A percentile compares a stretch with the other conserved stretches of the same genome.
These are phyloP conservation scores for Russula sp. DNA, from an alignment of 768 basidiomycete genomes.

Conservation along the genomic window DNA sequence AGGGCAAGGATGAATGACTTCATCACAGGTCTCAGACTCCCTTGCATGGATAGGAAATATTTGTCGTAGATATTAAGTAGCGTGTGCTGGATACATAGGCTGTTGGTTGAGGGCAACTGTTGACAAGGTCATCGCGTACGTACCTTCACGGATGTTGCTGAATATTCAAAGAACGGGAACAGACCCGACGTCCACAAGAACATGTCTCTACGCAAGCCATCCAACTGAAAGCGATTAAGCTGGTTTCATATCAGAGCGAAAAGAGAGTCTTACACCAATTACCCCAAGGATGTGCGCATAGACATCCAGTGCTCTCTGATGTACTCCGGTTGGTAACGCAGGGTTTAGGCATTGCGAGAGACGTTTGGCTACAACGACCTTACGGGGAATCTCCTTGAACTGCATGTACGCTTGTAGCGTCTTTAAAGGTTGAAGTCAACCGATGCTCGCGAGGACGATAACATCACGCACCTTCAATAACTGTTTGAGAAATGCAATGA, in stretches of 20 bases:
- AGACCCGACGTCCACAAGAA: slow-evolving; percentile 93
- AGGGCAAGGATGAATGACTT: slow-evolving; percentile 93
- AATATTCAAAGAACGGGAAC: slow-evolving; percentile 98
- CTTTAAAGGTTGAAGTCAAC: slow-evolving; percentile 41
- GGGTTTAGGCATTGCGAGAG: slow-evolving; percentile 96
- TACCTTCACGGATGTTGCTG: slow-evolving; percentile 97
- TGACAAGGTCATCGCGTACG: slow-evolving; percentile 36
- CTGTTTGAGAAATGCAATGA: slow-evolving; percentile 94
- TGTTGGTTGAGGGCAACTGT: slow-evolving; percentile 11
- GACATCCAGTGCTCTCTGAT: slow-evolving; percentile 93
- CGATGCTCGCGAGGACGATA: background rate
- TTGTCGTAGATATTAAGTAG: slow-evolving; percentile 90
- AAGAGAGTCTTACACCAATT: slow-evolving; percentile 69
- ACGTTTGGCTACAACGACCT: slow-evolving; percentile 91
- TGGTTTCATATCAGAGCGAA: background rate
- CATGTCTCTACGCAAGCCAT: slow-evolving; percentile 83
- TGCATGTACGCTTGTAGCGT: slow-evolving; percentile 91
- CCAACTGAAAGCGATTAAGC: slow-evolving; percentile 50
- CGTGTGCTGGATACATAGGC: slow-evolving; percentile 54
- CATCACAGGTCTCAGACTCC: slow-evolving; percentile 78
- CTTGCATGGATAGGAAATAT: slow-evolving; percentile 85
- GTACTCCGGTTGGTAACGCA: slow-evolving; percentile 94
- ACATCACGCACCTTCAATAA: slow-evolving; percentile 69
- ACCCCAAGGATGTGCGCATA: slow-evolving; percentile 88
- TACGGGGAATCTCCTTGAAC: slow-evolving; percentile 94